These are phyloP conservation scores for Glebionis coronaria DNA, from an alignment of 129 eudicot species.

Conservation along the genomic window DNA sequence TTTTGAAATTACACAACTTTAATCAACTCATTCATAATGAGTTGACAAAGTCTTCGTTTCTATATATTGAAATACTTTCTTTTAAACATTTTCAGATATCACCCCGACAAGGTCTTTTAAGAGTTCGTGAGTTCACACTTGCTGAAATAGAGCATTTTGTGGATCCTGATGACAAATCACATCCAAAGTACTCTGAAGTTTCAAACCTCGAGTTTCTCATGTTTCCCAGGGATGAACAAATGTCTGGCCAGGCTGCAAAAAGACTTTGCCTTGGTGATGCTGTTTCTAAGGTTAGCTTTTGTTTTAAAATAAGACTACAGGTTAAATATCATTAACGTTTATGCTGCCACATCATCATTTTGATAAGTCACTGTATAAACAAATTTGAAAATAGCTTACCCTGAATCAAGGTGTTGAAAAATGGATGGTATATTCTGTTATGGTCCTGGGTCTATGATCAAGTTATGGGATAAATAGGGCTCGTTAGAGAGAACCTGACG, in stretches of 20 bases:
- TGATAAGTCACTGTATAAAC: too few relatives aligned
- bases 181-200: conserved; percentile 61
- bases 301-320: background rate
- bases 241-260: conserved; percentile 8
- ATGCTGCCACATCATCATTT: too few relatives aligned
- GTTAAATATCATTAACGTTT: too few relatives aligned
- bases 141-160: conserved; percentile 71
- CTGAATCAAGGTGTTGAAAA: too few relatives aligned
- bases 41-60: too few relatives aligned
- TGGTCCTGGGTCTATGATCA: too few relatives aligned
- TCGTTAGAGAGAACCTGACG: too few relatives aligned
- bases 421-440: too few relatives aligned
- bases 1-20: background rate
- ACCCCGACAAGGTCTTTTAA: conserved; percentile 47
- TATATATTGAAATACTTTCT: too few relatives aligned
- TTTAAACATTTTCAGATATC: conserved; percentile 39
- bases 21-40: too few relatives aligned
- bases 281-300: conserved; percentile 42
- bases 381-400: too few relatives aligned
- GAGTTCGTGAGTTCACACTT: conserved; percentile 66
- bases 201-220: conserved; percentile 48
- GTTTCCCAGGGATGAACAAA: conserved; percentile 49
- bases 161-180: conserved; percentile 63
- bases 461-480: too few relatives aligned
- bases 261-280: conserved; percentile 50